These are phyloP conservation scores for Saccharomycopsis lassenensis DNA, from an alignment of 805 yeast genomes.

Conservation along the genomic window DNA sequence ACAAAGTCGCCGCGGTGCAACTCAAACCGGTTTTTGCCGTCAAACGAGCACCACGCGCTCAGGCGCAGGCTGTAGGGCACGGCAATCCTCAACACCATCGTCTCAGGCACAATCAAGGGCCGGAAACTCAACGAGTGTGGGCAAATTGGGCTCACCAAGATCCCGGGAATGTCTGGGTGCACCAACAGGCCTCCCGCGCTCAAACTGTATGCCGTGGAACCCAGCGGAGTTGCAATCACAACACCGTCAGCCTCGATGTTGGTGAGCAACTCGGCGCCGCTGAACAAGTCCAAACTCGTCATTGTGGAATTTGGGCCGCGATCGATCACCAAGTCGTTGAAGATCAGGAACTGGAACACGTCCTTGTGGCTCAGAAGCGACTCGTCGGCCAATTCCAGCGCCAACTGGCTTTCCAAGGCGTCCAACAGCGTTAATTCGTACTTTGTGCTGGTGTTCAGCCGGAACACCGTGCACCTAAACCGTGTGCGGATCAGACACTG, in stretches of 20 bases:
- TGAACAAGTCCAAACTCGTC: constrained; percentile 40
- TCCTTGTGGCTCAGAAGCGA: constrained; percentile 18
- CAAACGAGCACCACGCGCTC: constrained; percentile 29
- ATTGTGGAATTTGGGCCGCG: constrained; percentile 42
- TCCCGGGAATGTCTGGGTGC: constrained; percentile 44
- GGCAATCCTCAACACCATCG: constrained; percentile 24
- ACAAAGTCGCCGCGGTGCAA: constrained; percentile 25
- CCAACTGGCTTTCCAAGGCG: no score
- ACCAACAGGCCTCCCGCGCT: constrained; percentile 45
- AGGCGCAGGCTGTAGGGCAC: constrained; percentile 26
- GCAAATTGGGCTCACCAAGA: constrained; percentile 45
- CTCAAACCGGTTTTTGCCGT: constrained; percentile 27
- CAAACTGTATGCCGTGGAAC: constrained; percentile 48
- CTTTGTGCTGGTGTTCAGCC: no score
- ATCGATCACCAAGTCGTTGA: constrained; percentile 42
- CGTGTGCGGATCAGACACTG: constrained; percentile 39
- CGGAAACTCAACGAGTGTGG: constrained; percentile 43
- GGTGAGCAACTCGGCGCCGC: constrained; percentile 39
- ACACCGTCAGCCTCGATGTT: constrained; percentile 60
- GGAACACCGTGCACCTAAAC: constrained; percentile 39
- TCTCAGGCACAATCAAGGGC: constrained; percentile 39
- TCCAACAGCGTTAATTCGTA: not conserved
- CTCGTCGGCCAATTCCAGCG: no score
- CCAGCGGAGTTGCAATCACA: constrained; percentile 56
- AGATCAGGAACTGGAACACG: no score